Percentiles rank a stretch among this genome's conserved stretches.
Evolutionary conservation across 179 eudicot species (phyloP).

Genomic region (Spergularia azorica): DNA sequence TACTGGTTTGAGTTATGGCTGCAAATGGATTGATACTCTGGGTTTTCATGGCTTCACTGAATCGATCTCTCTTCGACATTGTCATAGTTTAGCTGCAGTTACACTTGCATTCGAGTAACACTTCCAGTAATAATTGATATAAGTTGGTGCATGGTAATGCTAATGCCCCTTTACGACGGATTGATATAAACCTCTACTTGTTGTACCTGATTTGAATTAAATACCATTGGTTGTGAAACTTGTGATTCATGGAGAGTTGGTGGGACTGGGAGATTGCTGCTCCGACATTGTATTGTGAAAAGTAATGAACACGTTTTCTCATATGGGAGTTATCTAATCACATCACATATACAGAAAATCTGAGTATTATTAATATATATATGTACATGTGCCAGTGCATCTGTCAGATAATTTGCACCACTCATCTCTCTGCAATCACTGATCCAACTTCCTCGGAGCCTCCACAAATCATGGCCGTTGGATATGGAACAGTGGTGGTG

Average conservation of each 20-base stretch:
- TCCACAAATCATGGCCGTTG: conserved; percentile 15
- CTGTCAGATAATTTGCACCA: conserved; percentile 1
- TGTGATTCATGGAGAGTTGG: background rate
- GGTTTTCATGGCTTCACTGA: no score
- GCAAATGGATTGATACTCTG: background rate
- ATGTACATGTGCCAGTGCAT: background rate
- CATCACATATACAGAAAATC: background rate
- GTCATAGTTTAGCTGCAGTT: no score
- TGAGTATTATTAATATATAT: no score
- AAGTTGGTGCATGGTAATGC: no score
- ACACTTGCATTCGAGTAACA: no score
- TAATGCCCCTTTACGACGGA: no score
- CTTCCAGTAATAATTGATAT: no score
- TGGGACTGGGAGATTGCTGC: background rate
- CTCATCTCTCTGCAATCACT: background rate
- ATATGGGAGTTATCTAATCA: background rate
- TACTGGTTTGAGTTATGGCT: background rate
- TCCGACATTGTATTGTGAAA: background rate
- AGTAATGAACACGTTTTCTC: conserved; percentile 1
- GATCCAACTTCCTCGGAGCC: conserved; percentile 1
- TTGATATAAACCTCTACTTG: no score
- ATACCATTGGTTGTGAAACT: background rate
- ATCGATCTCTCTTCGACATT: no score
- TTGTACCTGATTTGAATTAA: no score
- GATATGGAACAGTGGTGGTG: background rate